Percentiles rank a stretch among this genome's conserved stretches.
These are phyloP conservation scores for Kodamaea hsintzibuensis DNA, from an alignment of 805 yeast genomes.

Conservation along the genomic window DNA sequence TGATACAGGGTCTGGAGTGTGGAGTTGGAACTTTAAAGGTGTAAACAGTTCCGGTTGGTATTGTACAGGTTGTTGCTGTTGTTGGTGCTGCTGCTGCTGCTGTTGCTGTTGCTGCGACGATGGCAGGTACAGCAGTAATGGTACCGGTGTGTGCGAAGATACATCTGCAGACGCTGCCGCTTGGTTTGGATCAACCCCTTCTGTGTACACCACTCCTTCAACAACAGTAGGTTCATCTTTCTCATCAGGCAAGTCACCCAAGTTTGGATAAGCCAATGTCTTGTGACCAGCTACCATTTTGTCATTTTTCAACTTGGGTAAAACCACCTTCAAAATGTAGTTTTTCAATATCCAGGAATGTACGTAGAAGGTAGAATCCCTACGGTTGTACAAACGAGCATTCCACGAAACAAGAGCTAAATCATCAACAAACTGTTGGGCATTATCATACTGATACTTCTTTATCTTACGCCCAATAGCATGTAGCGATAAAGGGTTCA, in stretches of 20 bases:
- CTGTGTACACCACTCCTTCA: constrained; percentile 13
- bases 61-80: constrained; percentile 1
- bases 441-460: constrained; percentile 51
- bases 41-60: constrained; percentile 7
- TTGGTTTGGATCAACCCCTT: constrained; percentile 6
- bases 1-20: constrained; percentile 8
- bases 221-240: constrained; percentile 12
- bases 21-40: constrained; percentile 10
- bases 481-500: constrained; percentile 78
- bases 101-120: not conserved
- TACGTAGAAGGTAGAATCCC: constrained; percentile 62
- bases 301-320: constrained; percentile 49
- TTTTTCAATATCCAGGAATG: constrained; percentile 65
- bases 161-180: not conserved
- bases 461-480: constrained; percentile 64
- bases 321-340: constrained; percentile 45
- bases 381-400: constrained; percentile 80
- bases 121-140: not conserved
- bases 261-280: constrained; percentile 53
- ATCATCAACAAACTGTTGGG: constrained; percentile 74
- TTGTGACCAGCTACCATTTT: constrained; percentile 35
- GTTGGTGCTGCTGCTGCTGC: constrained; percentile 6
- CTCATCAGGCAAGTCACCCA: constrained; percentile 69
- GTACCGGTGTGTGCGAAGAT: constrained; percentile 1
- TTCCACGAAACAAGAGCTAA: constrained; percentile 87